Conservation (phyloP, 2,329 filamentous ascomycete genomes). For the Claviceps fusiformis region DNA sequence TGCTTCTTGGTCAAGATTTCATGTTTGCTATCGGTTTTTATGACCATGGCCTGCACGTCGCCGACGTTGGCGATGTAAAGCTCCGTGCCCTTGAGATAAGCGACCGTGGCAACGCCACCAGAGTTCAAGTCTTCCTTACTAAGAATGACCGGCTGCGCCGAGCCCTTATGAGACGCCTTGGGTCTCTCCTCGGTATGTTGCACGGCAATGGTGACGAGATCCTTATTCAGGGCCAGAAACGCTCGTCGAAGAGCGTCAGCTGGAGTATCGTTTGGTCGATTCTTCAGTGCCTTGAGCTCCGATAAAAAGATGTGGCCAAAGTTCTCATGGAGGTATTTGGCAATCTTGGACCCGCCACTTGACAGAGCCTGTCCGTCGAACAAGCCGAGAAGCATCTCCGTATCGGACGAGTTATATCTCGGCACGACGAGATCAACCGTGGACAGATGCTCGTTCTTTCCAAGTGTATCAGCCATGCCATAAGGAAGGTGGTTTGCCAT, state of each 20-base stretch:
- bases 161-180: constrained; percentile 53
- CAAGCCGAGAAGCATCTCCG: constrained; percentile 82
- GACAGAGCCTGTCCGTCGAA: constrained; percentile 90
- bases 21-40: constrained; percentile 75
- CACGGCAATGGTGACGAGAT: constrained; percentile 72
- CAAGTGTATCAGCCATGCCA: constrained; percentile 93
- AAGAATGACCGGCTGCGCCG: constrained; percentile 60
- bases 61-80: constrained; percentile 92
- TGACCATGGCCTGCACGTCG: constrained; percentile 88
- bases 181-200: constrained; percentile 66
- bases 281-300: constrained; percentile 64
- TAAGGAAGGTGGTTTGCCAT: constrained; percentile 82
- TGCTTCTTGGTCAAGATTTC: constrained; percentile 81
- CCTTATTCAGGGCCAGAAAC: constrained; percentile 85
- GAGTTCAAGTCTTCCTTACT: constrained; percentile 81
- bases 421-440: constrained; percentile 93
- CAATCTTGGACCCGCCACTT: constrained; percentile 84
- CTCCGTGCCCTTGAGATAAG: constrained; percentile 81
- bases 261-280: constrained; percentile 56
- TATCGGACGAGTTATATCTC: constrained; percentile 76
- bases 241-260: constrained; percentile 73
- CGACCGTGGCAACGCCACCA: constrained; percentile 80
- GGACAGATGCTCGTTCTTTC: constrained; percentile 85
- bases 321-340: constrained; percentile 92
- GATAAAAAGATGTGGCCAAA: constrained; percentile 74